Conservation (phyloP, 306 rosid species). For the Glycyrrhiza uralensis region DNA sequence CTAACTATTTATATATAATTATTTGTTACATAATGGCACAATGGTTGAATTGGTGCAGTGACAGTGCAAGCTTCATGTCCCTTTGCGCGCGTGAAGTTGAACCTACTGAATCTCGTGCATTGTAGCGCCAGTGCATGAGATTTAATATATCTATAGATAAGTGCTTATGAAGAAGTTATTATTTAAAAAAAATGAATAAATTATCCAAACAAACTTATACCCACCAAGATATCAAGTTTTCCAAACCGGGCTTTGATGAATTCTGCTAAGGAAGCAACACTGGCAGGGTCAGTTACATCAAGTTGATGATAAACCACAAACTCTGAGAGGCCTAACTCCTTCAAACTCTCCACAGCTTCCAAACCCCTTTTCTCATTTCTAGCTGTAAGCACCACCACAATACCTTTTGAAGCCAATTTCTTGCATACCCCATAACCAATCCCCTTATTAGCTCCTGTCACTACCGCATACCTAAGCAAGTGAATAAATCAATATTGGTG, state of each 20-base stretch:
- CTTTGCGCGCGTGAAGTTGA: no score
- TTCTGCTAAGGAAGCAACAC: constrained; percentile 27
- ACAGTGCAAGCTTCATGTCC: no score
- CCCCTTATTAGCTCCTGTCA: constrained; percentile 41
- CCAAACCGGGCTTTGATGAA: constrained; percentile 33
- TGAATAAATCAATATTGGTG: not conserved
- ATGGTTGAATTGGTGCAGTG: no score
- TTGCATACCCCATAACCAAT: constrained; percentile 43
- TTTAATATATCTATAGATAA: no score
- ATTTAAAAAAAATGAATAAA: no score
- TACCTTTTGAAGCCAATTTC: constrained; percentile 35
- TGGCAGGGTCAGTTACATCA: constrained; percentile 38
- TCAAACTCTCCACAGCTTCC: constrained; percentile 28
- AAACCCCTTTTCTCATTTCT: constrained; percentile 42
- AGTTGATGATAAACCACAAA: constrained; percentile 39
- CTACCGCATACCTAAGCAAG: constrained; percentile 32
- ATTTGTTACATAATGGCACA: no score
- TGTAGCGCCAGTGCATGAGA: no score
- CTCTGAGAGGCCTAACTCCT: constrained; percentile 31
- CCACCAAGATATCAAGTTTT: constrained; percentile 45
- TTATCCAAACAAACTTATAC: not conserved
- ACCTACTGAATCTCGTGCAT: no score
- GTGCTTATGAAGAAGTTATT: no score
- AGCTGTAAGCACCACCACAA: constrained; percentile 31
- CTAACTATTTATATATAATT: no score